These are phyloP conservation scores for Leccinum subtestaceum DNA, from an alignment of 768 basidiomycete genomes.

Conservation along the genomic window DNA sequence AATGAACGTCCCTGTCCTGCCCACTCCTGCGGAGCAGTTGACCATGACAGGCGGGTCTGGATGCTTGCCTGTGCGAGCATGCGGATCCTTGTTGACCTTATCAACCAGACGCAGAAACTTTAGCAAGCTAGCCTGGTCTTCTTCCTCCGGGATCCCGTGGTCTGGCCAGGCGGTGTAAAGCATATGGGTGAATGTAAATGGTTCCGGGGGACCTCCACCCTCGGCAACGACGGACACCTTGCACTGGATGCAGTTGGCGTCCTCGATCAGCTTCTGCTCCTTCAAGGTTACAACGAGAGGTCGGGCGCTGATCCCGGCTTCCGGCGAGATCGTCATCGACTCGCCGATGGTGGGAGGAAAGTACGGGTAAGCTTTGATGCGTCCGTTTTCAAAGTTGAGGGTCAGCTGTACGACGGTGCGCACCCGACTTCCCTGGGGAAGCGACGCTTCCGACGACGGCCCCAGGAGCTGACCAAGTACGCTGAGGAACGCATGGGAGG, in stretches of 20 bases:
- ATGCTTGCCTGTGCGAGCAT: conserved; percentile 31
- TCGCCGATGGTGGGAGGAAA: conserved; percentile 64
- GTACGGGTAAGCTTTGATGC: conserved; percentile 74
- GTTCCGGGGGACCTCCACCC: conserved; percentile 24
- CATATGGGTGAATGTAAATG: conserved; percentile 64
- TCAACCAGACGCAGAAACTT: conserved; percentile 67
- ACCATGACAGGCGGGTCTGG: conserved; percentile 77
- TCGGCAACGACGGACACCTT: conserved; percentile 53
- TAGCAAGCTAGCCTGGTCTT: conserved; percentile 59
- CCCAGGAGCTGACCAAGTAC: conserved; percentile 52
- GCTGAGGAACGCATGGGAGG: conserved; percentile 75
- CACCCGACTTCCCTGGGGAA: conserved; percentile 43
- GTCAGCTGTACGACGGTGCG: conserved; percentile 85
- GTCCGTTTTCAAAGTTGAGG: conserved; percentile 62
- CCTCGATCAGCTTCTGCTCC: conserved; percentile 42
- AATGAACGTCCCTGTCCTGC: conserved; percentile 85
- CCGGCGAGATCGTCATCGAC: conserved; percentile 45
- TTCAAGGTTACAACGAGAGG: conserved; percentile 60
- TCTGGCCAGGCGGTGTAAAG: conserved; percentile 82
- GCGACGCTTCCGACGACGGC: conserved; percentile 28
- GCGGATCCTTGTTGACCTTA: conserved; percentile 49
- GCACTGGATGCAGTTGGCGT: conserved; percentile 61
- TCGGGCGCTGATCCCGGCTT: conserved; percentile 37
- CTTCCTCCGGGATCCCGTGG: conserved; percentile 68
- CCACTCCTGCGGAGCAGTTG: conserved; percentile 85